Base-by-base conservation (phyloP, 495 filamentous ascomycete genomes). In the Trypethelium eluteriae region DNA sequence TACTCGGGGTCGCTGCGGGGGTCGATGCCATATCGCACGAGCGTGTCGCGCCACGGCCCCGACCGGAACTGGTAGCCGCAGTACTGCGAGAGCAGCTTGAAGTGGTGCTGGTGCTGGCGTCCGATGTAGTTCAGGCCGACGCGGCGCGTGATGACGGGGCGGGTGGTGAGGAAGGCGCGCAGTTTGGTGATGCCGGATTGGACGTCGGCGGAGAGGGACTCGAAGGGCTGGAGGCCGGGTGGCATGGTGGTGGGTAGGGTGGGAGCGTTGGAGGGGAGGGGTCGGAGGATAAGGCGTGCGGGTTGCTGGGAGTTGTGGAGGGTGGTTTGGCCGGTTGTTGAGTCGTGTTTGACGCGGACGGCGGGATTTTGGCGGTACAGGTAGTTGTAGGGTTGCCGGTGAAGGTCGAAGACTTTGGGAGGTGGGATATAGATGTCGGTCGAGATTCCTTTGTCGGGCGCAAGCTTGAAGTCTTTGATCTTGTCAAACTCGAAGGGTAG, bases 21-120 rank as follows among this genome's bases (percentile, higher is more conserved):
- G 72, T 98, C 95, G 36, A 96, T 72, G 11, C 94, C 95, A 70
- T 91, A 91, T 63, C 82, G 84, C 67, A 97, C 82, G 66, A 96
- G 83, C 14, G 89, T 86, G 74, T 98, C 92, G 62, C 90, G 84
- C 88, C 90, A 98, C 0, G 94, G 94, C 0, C 94, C 94, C 5
- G 87, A 88, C 61, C 85, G 85, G 81, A 96, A 96, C 77, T 89
- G 87, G 77, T 96, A 98, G 7, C 88, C 92, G 1, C 89, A 85
- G 70, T 95, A 91, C 66, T 87, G 87, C 39, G 89, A 76, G 59
- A 88, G 84, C 67, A 85, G 76, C 72, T 87, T 85, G 35, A 92
- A 79, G 11, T 83, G 72, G 68, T 84, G 81, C 38, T 81, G 79
- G 6, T 80, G 81, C 49, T 89, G 78, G 34, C 68, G 68, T 11